Evolutionary conservation across 257 asterid genomes (phyloP), one percentile per base, ranked within the genome.

Genomic region (Cruciata laevipes): DNA sequence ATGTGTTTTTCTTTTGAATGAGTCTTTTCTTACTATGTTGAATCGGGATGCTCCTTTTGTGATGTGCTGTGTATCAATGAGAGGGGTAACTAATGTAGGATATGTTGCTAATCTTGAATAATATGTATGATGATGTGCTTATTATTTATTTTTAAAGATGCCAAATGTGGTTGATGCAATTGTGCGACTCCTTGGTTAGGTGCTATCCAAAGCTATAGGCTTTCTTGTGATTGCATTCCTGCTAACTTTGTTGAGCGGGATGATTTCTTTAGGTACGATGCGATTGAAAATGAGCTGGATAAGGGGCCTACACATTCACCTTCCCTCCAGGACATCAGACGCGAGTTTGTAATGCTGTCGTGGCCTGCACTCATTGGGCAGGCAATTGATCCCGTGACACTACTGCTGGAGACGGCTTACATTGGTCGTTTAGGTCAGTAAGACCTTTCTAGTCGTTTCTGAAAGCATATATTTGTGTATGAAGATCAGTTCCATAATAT

Each of bases 281-380:
- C 69, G 65, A 51, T 60, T 42, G 64, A 66, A 53, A 69, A 71
- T 33, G 75, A 82, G 24, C 72, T 63, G 71, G 68, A 69, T 67
- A 86, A 64, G 63, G 58, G 69, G 60, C 73, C 84, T 40, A 13
- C 24, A 14, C 61, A 65, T 70, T 69, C 73, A 51, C 56, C 77
- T 68, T 74, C 65, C 47, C 42, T 75, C 14, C 69, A 73, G 73
- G 81, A 86, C 74, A 85, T 77, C 65, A 85, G 66, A 79, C 81
- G 57, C 5, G 97, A 92, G 73, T 89, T 92, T 73, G 23, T 89
- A 40, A 77, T 73, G 85, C 85, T 92, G 67, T 74, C 96, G 27
- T 80, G 87, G 71, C 98, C 98, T 59, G 98, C 98, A 66, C 33
- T 89, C 74, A 90, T 91, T 69, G 98, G 98, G 71, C 98, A 87